Percentiles rank a stretch among this genome's conserved stretches.
Evolutionary conservation across 2,329 filamentous ascomycete species (phyloP).

Genomic region (Hypoxylon sp.): DNA sequence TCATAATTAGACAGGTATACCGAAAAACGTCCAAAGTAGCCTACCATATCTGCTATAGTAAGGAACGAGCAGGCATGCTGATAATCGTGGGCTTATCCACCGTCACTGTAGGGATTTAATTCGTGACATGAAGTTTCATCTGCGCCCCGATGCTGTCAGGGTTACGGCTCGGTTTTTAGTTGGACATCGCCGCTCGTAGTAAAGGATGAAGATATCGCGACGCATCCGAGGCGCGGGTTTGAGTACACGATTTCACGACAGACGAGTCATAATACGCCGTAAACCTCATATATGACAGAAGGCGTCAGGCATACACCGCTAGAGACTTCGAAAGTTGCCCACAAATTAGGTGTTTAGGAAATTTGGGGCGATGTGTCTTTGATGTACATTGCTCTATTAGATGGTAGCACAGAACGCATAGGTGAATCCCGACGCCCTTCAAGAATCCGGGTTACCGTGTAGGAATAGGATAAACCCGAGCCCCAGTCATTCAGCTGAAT

Average conservation of each 20-base stretch:
- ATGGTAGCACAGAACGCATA: slow-evolving; percentile 24
- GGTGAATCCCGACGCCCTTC: slow-evolving; percentile 6
- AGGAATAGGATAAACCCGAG: slow-evolving; percentile 15
- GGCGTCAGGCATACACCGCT: slow-evolving; percentile 20
- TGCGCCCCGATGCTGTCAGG: slow-evolving; percentile 42
- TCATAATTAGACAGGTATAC: slow-evolving; percentile 37
- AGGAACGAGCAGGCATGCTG: slow-evolving; percentile 13
- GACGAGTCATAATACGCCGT: slow-evolving; percentile 5
- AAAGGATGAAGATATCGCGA: slow-evolving; percentile 25
- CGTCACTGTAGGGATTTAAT: slow-evolving; percentile 18
- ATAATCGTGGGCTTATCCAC: slow-evolving; percentile 16
- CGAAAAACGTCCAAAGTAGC: slow-evolving; percentile 34
- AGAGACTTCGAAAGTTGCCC: slow-evolving; percentile 26
- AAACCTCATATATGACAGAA: slow-evolving; percentile 3
- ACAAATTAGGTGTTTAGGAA: slow-evolving; percentile 23
- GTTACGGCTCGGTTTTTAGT: slow-evolving; percentile 35
- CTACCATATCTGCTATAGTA: slow-evolving; percentile 35
- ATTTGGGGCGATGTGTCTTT: slow-evolving; percentile 6
- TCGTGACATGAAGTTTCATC: slow-evolving; percentile 35
- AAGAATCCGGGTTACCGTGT: slow-evolving; percentile 5
- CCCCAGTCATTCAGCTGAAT: slow-evolving; percentile 14
- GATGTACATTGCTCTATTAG: slow-evolving; percentile 21
- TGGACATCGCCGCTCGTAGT: slow-evolving; percentile 14
- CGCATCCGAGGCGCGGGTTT: slow-evolving; percentile 1
- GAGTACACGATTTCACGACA: slow-evolving; percentile 13